Base-by-base conservation (phyloP, 2,329 filamentous ascomycete genomes). In the Diplodia mutila region DNA sequence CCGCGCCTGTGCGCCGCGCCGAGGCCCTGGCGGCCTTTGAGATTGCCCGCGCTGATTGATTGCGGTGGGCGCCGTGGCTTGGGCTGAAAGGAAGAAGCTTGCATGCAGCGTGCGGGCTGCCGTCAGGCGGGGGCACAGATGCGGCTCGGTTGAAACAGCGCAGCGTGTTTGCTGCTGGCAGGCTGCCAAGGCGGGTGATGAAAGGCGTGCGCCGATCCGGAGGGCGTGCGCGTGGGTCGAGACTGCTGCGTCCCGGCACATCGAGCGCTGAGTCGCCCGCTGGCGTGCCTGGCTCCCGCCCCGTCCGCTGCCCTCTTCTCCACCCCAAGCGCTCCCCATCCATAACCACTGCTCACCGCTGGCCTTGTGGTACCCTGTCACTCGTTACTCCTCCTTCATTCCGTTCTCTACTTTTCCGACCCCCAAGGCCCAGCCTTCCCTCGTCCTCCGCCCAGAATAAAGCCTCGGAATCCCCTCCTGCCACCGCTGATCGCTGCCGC, bases 211-310 rank as follows among this genome's bases (percentile, higher is more conserved):
- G 59, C 59, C 59, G 59, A 63, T 63, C 59, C 27, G 57, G 57
- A 48, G 57, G 57, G 57, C 57, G 57, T 61, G 57, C 57, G 59
- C 59, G 59, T 63, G 59, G 59, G 59, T 63, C 59, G 59, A 63
- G 59, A 63, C 59, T 63, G 57, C 57, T 29, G 59, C 59, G 59
- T 63, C 59, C 59, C 42, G 42, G 57, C 57, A 61, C 39, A 61
- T 61, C 57, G 57, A 37, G 27, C 57, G 57, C 42, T 61, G 42
- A 61, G 49, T 61, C 57, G 57, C 29, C 29, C 29, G 29, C 29
- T 32, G 57, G 57, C 59, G 59, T 63, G 59, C 59, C 59, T 63
- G 59, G 42, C 42, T 63, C 59, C 57, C 57, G 57, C 57, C 34
- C 57, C 57, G 34, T 61, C 57, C 21, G 46, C 57, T 61, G 42